phyloP scores from a whole-genome alignment of 1,139 yeast genomes.

The Schizosaccharomyces versatilis region DNA sequence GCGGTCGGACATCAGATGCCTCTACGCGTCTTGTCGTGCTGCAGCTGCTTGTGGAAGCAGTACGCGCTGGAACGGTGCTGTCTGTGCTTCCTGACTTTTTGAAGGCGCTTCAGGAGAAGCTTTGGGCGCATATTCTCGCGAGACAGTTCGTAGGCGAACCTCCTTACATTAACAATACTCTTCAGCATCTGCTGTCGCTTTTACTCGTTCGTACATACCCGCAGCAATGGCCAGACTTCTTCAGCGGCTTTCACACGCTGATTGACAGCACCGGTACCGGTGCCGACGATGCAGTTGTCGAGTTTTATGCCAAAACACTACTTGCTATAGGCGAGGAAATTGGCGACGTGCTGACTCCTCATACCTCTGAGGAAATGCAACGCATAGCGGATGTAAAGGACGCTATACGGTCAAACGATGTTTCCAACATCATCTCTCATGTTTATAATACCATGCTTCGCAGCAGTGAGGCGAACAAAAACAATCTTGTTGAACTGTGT shows the following conservation, averaged over 20 bases:
- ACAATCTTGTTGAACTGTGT: conserved; percentile 36
- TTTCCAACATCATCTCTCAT: conserved; percentile 38
- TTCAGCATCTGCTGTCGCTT: conserved; percentile 50
- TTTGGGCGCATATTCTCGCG: conserved; percentile 15
- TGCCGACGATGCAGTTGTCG: not conserved
- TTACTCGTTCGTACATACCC: conserved; percentile 49
- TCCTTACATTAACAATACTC: conserved; percentile 40
- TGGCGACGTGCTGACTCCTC: conserved; percentile 67
- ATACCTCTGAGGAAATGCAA: conserved; percentile 37
- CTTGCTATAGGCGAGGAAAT: conserved; percentile 69
- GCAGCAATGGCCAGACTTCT: conserved; percentile 40
- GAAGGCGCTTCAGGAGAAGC: conserved; percentile 16
- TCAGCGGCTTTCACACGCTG: conserved; percentile 37
- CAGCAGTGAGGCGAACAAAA: conserved; percentile 15
- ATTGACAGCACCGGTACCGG: conserved; percentile 13
- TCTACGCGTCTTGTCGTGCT: conserved; percentile 46
- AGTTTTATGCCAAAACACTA: conserved; percentile 22
- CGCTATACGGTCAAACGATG: conserved; percentile 53
- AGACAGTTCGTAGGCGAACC: conserved; percentile 10
- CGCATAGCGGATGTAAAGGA: conserved; percentile 61
- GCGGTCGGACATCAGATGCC: conserved; percentile 20
- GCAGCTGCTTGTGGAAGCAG: conserved; percentile 54
- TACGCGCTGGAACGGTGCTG: conserved; percentile 17
- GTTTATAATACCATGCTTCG: conserved; percentile 41
- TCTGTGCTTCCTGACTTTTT: not conserved